Percentiles rank a stretch among this genome's conserved stretches.
phyloP scores from a whole-genome alignment of 2,329 filamentous ascomycete species.

The Ascochyta viciae-villosae region DNA sequence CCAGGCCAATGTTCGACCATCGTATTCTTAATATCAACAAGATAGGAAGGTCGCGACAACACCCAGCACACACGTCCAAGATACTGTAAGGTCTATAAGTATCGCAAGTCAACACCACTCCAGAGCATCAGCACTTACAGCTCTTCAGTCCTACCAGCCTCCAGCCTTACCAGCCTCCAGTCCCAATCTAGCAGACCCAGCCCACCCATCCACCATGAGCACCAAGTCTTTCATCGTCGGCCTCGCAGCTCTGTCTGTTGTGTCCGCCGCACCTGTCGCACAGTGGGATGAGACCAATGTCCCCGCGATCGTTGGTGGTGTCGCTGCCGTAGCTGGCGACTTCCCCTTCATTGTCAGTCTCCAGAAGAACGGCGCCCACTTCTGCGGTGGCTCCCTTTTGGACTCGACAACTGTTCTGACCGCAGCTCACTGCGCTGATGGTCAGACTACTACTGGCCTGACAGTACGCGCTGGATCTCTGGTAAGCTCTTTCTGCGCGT shows the following conservation, averaged over 20 bases:
- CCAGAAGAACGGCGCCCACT: constrained; percentile 12
- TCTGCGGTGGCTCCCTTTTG: constrained; percentile 37
- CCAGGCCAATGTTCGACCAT: background rate
- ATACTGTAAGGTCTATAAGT: background rate
- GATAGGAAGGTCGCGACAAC: background rate
- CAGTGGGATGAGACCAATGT: constrained; percentile 16
- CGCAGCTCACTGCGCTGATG: constrained; percentile 33
- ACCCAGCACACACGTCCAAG: background rate
- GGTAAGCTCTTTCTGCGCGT: constrained; percentile 16
- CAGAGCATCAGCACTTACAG: background rate
- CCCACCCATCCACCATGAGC: constrained; percentile 20
- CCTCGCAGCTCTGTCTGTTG: constrained; percentile 30
- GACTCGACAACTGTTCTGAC: constrained; percentile 36
- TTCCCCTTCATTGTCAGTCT: constrained; percentile 29
- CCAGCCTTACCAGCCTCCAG: background rate
- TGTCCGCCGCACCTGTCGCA: constrained; percentile 27
- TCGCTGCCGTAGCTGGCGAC: background rate
- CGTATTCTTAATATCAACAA: constrained; percentile 1
- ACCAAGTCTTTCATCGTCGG: constrained; percentile 27
- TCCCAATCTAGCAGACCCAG: background rate
- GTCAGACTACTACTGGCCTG: constrained; percentile 15
- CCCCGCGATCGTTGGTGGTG: background rate
- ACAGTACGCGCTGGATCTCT: constrained; percentile 28
- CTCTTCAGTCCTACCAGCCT: background rate
- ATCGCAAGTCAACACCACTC: background rate